Base-by-base conservation (phyloP, 257 asterid species). In the Solanum appendiculatum region DNA sequence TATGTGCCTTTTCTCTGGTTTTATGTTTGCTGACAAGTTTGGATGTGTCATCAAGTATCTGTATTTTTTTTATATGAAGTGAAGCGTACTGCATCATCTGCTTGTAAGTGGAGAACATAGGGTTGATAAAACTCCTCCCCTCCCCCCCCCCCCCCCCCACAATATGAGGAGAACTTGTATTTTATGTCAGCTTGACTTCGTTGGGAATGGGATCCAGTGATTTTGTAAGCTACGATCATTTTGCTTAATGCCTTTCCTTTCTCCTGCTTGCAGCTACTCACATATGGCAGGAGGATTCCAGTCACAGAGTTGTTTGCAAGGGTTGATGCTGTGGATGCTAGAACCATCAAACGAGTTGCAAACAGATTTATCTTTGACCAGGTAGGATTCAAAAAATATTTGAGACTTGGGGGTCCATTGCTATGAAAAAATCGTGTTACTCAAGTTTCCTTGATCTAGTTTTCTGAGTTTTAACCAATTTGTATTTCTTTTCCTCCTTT, bases 271-370 rank as follows among this genome's bases (percentile, higher is more conserved):
- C 97, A 97, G 99, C 84, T 97, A 90, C 94, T 97, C 85, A 95
- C 99, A 29, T 97, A 96, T 82, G 99, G 99, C 58, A 90, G 99
- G 92, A 95, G 99, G 90, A 95, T 97, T 83, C 97, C 99, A 21
- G 95, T 89, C 70, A 93, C 98, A 9, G 99, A 97, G 89, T 90
- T 97, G n/a, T 94, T 95, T 90, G 98, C 99, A 85, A 93, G 99
- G 91, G 96, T 97, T 88, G 99, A 96, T 75, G 89, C 98, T 34
- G 98, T 97, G 54, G 94, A 96, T 93, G 92, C 94, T 88, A 93
- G 93, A 89, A 92, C 99, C 21, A 58, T 97, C 91, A 97, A 92
- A 88, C 97, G 99, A 31, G 99, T 96, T 84, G 99, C 99, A n/a
- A 97, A 92, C 84, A 91, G 99, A 81, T 95, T 96, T 89, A 93